Base-by-base conservation (phyloP, 441 rosid genomes). In the Gossypium gossypioides region DNA sequence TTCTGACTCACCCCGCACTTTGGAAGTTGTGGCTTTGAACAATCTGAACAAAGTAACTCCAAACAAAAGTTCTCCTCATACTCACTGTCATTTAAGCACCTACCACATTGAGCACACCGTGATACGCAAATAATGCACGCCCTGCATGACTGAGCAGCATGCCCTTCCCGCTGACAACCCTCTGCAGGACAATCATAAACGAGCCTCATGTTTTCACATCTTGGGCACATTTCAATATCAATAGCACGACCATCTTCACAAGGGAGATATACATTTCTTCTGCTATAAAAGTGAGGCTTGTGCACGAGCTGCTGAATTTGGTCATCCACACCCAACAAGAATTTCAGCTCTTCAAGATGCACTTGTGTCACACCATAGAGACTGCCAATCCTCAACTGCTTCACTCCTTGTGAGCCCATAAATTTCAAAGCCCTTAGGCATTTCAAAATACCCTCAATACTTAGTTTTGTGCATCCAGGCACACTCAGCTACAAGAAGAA, bases 101-200 rank as follows among this genome's bases (percentile, higher is more conserved):
- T 79, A 65, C 99, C 98, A 85, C 99, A 95, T 60, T 92, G 87
- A 69, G 69, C 81, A 74, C 99, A 95, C 59, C 99, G 86, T 74
- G 81, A 67, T 72, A 92, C 87, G 79, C 99, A 95, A 42, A 92
- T 81, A 0, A 85, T 84, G 86, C 99, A 95, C 0, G 89, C 99
- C 74, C 99, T 87, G 69, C 99, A 95, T 7, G 72, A 77, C 61
- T 71, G 84, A 61, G 79, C 21, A 10, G 80, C 62, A 50, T 79
- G 71, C 32, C 72, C 82, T 71, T 86, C 86, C 75, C 76, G 80
- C 78, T 76, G 88, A 77, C 99, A 92, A 61, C 80, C 85, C 73
- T 92, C 89, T 0, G 86, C 88, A 25, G 99, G 96, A 74, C 99
- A 95, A 73, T 95, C 98, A 80, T 89, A 92, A 12, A 95, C 89